Base-by-base conservation (phyloP, 192 early-diverging fungal species). In the Mortierella claussenii region DNA sequence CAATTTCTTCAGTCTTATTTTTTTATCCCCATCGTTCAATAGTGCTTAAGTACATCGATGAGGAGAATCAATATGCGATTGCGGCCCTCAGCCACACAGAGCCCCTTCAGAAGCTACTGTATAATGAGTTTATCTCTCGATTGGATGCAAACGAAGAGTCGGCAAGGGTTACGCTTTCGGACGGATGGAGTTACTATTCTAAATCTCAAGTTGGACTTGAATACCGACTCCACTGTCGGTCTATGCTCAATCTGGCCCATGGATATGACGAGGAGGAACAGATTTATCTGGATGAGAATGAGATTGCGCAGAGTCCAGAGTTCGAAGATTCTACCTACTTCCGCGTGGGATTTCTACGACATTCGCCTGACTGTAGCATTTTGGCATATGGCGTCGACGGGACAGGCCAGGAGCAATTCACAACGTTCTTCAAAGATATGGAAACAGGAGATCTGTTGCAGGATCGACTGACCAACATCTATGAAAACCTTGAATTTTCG, bases 101-200 rank as follows among this genome's bases (percentile, higher is more conserved):
- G 27, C 80, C 86, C 2, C 54, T 88, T 23, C 86, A 86, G 57
- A 82, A 79, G 26, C 49, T 83, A n/a, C 65, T 88, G 20, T 88
- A 88, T 60, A 87, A 83, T 59, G 87, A 89, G 56, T 89, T 89
- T 71, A 83, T 89, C 18, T 83, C 83, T n/a, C 69, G 87, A 17
- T 47, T 89, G 12, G 85, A 89, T 54, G 83, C 86, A 24, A 68
- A 71, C 27, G 87, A 88, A 55, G 61, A 79, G 50, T 81, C 86
- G 17, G 79, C 85, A 0, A 57, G 44, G 11, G 79, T 86, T 0
- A 69, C 70, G 1, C 54, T 88, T 18, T 66, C 75, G 31, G 87
- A 88, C 58, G 85, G 85, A 12, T 89, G 76, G 78, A 78, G 57
- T 18, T 89, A 89, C 60, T 89, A 88, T 42, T 81, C 83, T n/a